phyloP scores from a whole-genome alignment of 2,329 filamentous ascomycete species.

The Colletotrichum lindemuthianum region DNA sequence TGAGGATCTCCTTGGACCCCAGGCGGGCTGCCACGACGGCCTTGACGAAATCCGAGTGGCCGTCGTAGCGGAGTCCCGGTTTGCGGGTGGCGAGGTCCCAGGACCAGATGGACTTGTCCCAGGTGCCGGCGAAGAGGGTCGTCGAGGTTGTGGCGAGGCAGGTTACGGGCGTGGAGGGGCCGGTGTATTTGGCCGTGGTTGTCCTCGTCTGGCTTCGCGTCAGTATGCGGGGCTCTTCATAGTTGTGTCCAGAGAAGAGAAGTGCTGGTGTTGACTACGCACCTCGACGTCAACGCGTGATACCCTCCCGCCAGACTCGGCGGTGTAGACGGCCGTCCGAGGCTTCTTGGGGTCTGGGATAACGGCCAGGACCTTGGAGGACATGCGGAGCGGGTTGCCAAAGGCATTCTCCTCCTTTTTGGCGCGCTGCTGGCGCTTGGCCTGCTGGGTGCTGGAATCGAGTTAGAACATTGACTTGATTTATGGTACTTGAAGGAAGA shows the following conservation, averaged over 20 bases:
- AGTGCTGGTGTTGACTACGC: slow-evolving; percentile 35
- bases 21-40: slow-evolving; percentile 73
- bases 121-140: slow-evolving; percentile 87
- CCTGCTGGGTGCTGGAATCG: slow-evolving; percentile 10
- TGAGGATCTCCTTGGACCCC: slow-evolving; percentile 68
- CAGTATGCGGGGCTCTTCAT: neutral
- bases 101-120: slow-evolving; percentile 93
- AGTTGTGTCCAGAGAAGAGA: neutral
- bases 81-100: slow-evolving; percentile 74
- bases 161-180: slow-evolving; percentile 83
- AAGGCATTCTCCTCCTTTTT: slow-evolving; percentile 79
- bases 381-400: slow-evolving; percentile 82
- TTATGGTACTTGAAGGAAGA: slow-evolving; percentile 41
- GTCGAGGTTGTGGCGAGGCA: slow-evolving; percentile 71
- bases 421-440: slow-evolving; percentile 46
- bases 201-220: slow-evolving; percentile 20
- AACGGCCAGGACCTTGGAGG: slow-evolving; percentile 86
- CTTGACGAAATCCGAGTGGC: slow-evolving; percentile 94
- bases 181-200: slow-evolving; percentile 63
- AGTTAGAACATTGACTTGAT: slow-evolving; percentile 26
- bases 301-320: slow-evolving; percentile 86
- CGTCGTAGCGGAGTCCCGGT: slow-evolving; percentile 70
- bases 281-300: slow-evolving; percentile 81
- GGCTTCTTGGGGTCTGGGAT: slow-evolving; percentile 72
- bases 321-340: slow-evolving; percentile 74